A percentile compares a stretch with the other conserved stretches of the same genome.
Conservation (phyloP, 495 filamentous ascomycete genomes). For the Penicillium roqueforti region DNA sequence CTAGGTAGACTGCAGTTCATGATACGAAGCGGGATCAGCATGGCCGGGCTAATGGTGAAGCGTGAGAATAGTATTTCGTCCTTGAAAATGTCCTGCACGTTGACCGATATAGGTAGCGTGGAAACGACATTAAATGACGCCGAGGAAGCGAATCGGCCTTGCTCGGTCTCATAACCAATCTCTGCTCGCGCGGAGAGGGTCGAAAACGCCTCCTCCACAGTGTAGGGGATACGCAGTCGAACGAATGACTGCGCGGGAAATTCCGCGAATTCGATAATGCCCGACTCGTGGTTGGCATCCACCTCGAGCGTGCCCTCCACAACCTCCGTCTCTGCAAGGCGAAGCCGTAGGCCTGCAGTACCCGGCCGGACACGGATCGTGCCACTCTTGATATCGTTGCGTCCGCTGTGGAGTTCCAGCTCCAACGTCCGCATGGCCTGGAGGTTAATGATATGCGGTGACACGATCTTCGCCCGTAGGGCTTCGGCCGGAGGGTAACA, state of each 20-base stretch:
- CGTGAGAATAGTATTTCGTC: constrained; percentile 74
- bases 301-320: constrained; percentile 51
- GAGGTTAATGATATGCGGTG: constrained; percentile 57
- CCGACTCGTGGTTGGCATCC: constrained; percentile 57
- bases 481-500: constrained; percentile 48
- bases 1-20: constrained; percentile 63
- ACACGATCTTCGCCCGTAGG: constrained; percentile 47
- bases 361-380: constrained; percentile 73
- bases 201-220: constrained; percentile 69
- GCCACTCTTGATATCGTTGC: constrained; percentile 66
- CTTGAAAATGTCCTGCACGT: constrained; percentile 96
- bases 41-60: constrained; percentile 82
- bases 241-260: constrained; percentile 48
- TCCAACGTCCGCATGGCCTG: constrained; percentile 73
- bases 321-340: constrained; percentile 64
- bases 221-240: constrained; percentile 73
- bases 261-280: constrained; percentile 59
- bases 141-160: constrained; percentile 65
- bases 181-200: constrained; percentile 74
- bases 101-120: constrained; percentile 83
- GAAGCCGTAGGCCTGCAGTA: constrained; percentile 81
- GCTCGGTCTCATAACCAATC: constrained; percentile 68
- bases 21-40: constrained; percentile 67
- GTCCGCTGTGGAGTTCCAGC: constrained; percentile 67
- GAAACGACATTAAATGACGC: constrained; percentile 59